Evolutionary conservation across 179 eudicot genomes (phyloP), one percentile per base, ranked within the genome.

Genomic region (Actinidia arguta): DNA sequence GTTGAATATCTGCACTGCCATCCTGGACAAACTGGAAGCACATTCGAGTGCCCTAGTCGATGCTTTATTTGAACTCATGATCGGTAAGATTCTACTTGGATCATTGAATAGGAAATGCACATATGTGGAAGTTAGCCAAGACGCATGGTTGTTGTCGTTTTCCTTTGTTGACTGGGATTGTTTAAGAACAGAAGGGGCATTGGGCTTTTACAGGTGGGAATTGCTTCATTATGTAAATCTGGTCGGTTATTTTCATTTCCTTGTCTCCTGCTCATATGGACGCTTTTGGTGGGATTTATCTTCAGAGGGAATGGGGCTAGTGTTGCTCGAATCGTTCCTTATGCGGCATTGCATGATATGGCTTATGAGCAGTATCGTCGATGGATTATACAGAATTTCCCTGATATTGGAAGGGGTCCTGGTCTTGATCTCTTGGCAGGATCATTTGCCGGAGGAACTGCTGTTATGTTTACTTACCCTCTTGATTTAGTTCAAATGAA

Each of bases 261-360:
- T 50, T 84, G 8, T 46, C 59, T 47, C 17, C 17, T 10, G 1
- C 9, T n/a, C 4, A 24, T 51, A 55, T 56, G 25, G 25, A 64
- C 36, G 18, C 44, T 8, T 42, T 0, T 58, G 82, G 46, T 31
- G 50, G 58, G 31, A 18, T 75, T 76, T 75, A 48, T 81, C 75
- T 73, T 85, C 91, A 95, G 99, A 89, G 99, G 99, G 24, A 95
- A 95, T 89, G 99, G 99, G 79, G 98, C 98, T 31, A 95, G 99
- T 88, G 95, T 94, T 63, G 98, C 97, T 50, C 88, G 98, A 22
- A 95, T 95, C 58, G 98, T 95, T 82, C 99, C 99, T 78, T 94
- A 95, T 89, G 99, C 98, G 61, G 99, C 99, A 48, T 82, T 95
- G 84, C 99, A 95, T 73, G 94, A 89, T 85, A 95, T 94, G 98